Conservation (phyloP, 2,329 filamentous ascomycete species). For the Fusarium torreyae region DNA sequence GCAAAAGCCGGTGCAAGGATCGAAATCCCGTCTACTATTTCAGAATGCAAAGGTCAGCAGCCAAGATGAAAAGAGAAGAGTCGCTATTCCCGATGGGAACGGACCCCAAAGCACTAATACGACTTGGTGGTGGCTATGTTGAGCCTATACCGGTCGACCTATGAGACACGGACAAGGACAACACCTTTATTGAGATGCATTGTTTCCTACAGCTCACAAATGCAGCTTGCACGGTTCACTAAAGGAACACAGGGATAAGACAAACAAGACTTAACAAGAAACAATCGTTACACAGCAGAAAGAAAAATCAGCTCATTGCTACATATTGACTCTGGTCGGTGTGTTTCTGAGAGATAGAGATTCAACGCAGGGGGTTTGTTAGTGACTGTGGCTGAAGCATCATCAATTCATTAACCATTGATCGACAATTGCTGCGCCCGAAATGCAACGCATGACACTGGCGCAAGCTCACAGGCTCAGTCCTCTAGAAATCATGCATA, state of each 20-base stretch:
- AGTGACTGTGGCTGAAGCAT: slow-evolving; percentile 35
- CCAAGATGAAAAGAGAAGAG: slow-evolving; percentile 8
- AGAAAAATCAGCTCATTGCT: background rate
- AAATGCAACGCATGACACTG: slow-evolving; percentile 30
- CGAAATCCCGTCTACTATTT: slow-evolving; percentile 19
- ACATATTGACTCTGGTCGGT: background rate
- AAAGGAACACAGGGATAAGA: background rate
- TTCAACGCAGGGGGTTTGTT: slow-evolving; percentile 7
- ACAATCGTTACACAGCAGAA: background rate
- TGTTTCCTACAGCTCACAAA: background rate
- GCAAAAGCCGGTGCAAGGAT: slow-evolving; percentile 25
- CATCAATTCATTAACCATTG: slow-evolving; percentile 14
- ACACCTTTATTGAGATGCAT: slow-evolving; percentile 2
- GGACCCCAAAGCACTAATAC: slow-evolving; percentile 39
- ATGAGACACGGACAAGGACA: slow-evolving; percentile 32
- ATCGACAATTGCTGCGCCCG: slow-evolving; percentile 38
- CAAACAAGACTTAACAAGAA: background rate
- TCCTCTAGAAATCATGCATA: background rate
- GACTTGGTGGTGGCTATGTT: slow-evolving; percentile 46
- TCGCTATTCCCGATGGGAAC: slow-evolving; percentile 9
- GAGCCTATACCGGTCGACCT: slow-evolving; percentile 16
- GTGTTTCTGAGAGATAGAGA: background rate
- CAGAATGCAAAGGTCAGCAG: slow-evolving; percentile 13
- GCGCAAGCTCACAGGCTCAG: slow-evolving; percentile 25
- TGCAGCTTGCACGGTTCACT: slow-evolving; percentile 4